Evolutionary conservation across 352 stramenopile genomes (phyloP), one percentile per base, ranked within the genome.

Genomic region (Blastocystis sp.): DNA sequence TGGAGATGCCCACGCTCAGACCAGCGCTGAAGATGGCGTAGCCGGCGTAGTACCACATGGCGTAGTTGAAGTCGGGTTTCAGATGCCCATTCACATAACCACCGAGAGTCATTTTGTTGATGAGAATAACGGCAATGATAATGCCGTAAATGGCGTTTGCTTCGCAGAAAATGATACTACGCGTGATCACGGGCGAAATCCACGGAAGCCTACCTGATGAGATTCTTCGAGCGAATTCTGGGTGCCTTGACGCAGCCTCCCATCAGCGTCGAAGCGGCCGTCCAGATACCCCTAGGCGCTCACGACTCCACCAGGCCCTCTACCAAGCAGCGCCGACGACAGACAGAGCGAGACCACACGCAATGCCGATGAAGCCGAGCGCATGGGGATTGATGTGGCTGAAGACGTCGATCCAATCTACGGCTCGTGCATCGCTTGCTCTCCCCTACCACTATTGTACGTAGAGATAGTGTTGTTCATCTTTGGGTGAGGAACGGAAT

Each of bases 111-210:
- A 93, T 91, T 90, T 96, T 96, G 91, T 92, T 95, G 89, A 95
- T 92, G 66, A 96, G 90, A 89, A 96, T 95, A 89, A 96, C 95
- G 66, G 93, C 93, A 91, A 96, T 95, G 76, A 96, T 96, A 89
- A 96, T 91, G 77, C 93, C 93, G 89, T 96, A 96, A 89, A 96
- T 96, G 78, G 93, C 93, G 34, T 92, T 96, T 42, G 93, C 93
- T 91, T 96, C 93, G 89, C 93, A 96, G 90, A 96, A 96, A 92
- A 96, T 96, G 84, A 96, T 95, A 91, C 93, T 94, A 88, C 42
- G 21, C 17, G 21, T 34, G 79, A 64, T 21, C 54, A 45, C 28
- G 10, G 28, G 68, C 19, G 2, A 89, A 69, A 64, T 64, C 65
- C 7, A 64, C 28, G 19, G 1, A 19, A 59, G 42, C 79, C 17